A percentile compares a stretch with the other conserved stretches of the same genome.
Evolutionary conservation across 768 basidiomycete species (phyloP).

Genomic region (Pulveroboletus sp.): DNA sequence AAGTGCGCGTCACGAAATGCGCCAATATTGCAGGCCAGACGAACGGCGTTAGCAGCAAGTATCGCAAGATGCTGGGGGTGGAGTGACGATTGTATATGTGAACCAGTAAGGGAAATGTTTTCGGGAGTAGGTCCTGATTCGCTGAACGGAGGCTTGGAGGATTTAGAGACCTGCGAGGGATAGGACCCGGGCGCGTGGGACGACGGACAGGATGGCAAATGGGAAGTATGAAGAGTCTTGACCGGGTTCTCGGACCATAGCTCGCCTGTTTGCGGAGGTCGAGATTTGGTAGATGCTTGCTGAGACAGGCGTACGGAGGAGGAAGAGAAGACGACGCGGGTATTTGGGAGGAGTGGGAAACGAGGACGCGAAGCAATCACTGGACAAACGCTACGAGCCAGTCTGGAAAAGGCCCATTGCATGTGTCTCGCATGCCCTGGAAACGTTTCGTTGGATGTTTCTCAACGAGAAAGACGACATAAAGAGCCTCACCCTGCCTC

Average conservation of each 20-base stretch:
- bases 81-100: background rate
- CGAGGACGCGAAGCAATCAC: background rate
- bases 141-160: background rate
- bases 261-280: background rate
- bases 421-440: slow-evolving; percentile 61
- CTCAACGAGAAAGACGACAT: background rate
- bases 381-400: slow-evolving; percentile 39
- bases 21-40: slow-evolving; percentile 38
- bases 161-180: background rate
- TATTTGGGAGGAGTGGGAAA: background rate
- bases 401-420: slow-evolving; percentile 61
- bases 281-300: slow-evolving; percentile 5
- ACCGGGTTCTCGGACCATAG: background rate
- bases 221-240: background rate
- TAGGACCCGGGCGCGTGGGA: background rate
- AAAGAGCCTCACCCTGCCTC: slow-evolving; percentile 14
- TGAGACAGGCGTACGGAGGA: background rate
- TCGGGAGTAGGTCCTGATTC: background rate
- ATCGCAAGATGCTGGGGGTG: slow-evolving; percentile 14
- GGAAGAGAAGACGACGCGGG: slow-evolving; percentile 10
- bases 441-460: background rate
- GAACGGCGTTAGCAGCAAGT: slow-evolving; percentile 50
- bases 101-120: background rate
- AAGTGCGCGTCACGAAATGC: slow-evolving; percentile 48
- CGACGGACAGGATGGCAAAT: background rate